These are phyloP conservation scores for Fusarium nisikadoi DNA, from an alignment of 2,329 filamentous ascomycete species.

Conservation along the genomic window DNA sequence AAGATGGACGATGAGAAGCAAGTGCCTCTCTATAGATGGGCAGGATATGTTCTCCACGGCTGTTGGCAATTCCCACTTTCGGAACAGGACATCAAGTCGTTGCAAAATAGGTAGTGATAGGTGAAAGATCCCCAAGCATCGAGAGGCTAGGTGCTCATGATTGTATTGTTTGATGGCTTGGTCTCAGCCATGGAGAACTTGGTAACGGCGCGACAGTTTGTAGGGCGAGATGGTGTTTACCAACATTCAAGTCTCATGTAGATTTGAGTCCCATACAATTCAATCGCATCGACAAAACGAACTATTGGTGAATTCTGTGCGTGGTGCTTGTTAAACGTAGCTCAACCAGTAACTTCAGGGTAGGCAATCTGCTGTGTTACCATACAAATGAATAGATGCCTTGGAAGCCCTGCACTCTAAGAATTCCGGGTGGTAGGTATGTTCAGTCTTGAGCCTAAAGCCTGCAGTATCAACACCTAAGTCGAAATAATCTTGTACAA, in stretches of 20 bases:
- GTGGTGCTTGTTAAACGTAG: no score
- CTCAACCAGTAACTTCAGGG: background rate
- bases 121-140: background rate
- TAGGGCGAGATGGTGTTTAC: no score
- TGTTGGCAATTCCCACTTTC: background rate
- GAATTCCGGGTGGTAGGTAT: no score
- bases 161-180: no score
- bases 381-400: background rate
- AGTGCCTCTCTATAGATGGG: background rate
- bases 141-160: no score
- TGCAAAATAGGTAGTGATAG: background rate
- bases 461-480: background rate
- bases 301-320: background rate
- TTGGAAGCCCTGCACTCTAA: no score
- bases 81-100: background rate
- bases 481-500: background rate
- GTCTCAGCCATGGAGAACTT: no score
- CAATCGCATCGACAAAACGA: background rate
- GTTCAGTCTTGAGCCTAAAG: fast-evolving
- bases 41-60: background rate
- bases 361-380: background rate
- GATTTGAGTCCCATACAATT: fast-evolving
- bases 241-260: background rate
- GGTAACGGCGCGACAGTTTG: no score
- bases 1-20: no score